Percentiles rank a stretch among this genome's conserved stretches.
Conservation (phyloP, 2,329 filamentous ascomycete genomes). For the Rutstroemia sp. region DNA sequence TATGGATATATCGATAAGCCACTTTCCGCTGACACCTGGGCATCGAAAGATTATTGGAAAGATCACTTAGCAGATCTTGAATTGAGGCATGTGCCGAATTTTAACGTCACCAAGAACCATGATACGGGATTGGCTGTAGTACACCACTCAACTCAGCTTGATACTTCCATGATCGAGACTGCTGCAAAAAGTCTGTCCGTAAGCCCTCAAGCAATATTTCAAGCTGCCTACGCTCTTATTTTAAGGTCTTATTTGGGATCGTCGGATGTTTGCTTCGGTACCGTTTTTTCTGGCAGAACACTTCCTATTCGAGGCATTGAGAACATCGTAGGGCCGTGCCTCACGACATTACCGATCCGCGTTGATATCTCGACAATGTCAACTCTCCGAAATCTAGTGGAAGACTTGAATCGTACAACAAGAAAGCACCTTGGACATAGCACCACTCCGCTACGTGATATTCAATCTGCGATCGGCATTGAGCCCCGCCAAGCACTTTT, state of each 20-base stretch:
- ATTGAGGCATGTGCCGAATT: constrained; percentile 49
- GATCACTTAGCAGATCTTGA: constrained; percentile 52
- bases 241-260: constrained; percentile 57
- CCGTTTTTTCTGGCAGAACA: constrained; percentile 75
- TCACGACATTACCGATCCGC: constrained; percentile 69
- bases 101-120: constrained; percentile 36
- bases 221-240: constrained; percentile 61
- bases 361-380: constrained; percentile 46
- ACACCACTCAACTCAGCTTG: constrained; percentile 28
- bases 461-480: constrained; percentile 54
- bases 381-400: constrained; percentile 53
- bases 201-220: constrained; percentile 66
- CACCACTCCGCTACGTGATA: constrained; percentile 57
- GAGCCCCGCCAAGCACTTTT: constrained; percentile 55
- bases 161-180: constrained; percentile 19
- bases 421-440: constrained; percentile 58
- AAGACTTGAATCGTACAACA: constrained; percentile 57
- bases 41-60: constrained; percentile 60
- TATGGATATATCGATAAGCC: constrained; percentile 36
- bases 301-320: constrained; percentile 66
- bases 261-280: constrained; percentile 65
- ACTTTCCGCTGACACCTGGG: constrained; percentile 29
- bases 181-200: constrained; percentile 19
- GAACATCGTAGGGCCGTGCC: constrained; percentile 69
- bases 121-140: constrained; percentile 25